Evolutionary conservation across 2,329 filamentous ascomycete genomes (phyloP).

Genomic region (Fusarium anguioides): DNA sequence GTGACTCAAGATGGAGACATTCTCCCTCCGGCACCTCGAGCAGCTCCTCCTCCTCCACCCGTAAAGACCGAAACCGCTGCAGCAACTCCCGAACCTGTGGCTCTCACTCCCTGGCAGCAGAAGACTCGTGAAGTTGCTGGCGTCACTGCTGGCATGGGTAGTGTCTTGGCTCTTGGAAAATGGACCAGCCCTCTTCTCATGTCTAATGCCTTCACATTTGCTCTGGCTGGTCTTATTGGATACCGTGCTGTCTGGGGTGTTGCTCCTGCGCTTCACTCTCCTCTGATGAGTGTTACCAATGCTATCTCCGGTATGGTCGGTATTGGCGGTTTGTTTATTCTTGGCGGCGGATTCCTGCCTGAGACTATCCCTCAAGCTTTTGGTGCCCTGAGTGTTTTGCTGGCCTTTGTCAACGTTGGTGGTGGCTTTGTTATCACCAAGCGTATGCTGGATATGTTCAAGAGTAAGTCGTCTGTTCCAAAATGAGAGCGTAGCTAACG

Average conservation of each 20-base stretch:
- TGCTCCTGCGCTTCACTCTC: constrained; percentile 83
- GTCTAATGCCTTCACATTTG: constrained; percentile 87
- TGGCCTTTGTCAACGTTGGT: constrained; percentile 89
- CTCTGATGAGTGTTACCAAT: constrained; percentile 93
- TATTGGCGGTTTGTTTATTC: constrained; percentile 86
- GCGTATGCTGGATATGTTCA: constrained; percentile 94
- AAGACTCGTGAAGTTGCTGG: constrained; percentile 78
- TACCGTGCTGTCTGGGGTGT: constrained; percentile 93
- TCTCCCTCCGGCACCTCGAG: constrained; percentile 78
- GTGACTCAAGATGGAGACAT: constrained; percentile 83
- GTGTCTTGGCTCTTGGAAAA: constrained; percentile 81
- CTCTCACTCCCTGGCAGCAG: constrained; percentile 85
- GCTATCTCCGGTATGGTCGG: constrained; percentile 94
- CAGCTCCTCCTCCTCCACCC: constrained; percentile 66
- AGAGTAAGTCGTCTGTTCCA: constrained; percentile 59
- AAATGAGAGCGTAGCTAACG: constrained; percentile 18
- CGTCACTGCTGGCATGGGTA: constrained; percentile 82
- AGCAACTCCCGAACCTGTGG: constrained; percentile 64
- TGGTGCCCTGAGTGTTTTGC: constrained; percentile 81
- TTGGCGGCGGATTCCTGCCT: constrained; percentile 83
- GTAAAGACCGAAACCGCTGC: constrained; percentile 58
- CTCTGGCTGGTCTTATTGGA: constrained; percentile 84
- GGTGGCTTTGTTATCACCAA: constrained; percentile 94
- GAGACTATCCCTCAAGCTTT: constrained; percentile 82
- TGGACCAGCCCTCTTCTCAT: constrained; percentile 86